phyloP scores from a whole-genome alignment of 192 early-diverging fungal genomes.

The Coemansia nantahalensis region DNA sequence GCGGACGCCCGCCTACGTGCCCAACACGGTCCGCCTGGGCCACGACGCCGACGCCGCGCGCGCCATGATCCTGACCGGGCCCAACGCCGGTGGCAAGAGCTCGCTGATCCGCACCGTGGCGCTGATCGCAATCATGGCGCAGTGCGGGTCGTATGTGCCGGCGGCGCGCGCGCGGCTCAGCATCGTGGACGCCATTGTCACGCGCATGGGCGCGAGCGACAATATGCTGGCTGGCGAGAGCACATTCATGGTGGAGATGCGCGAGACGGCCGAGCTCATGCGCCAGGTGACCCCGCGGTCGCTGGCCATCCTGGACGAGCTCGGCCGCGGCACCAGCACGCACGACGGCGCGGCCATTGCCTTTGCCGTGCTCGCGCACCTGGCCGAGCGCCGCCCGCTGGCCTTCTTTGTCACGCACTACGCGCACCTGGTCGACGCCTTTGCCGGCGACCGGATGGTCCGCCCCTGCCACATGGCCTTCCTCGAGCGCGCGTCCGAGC shows the following conservation, averaged over 20 bases:
- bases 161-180: conserved; percentile 69
- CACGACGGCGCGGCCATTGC: conserved; percentile 98
- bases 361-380: conserved; percentile 80
- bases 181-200: conserved; percentile 90
- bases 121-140: conserved; percentile 91
- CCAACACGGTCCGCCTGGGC: conserved; percentile 81
- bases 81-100: conserved; percentile 98
- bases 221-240: conserved; percentile 89
- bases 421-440: conserved; percentile 69
- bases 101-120: conserved; percentile 92
- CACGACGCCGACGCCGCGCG: conserved; percentile 2
- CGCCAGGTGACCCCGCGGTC: conserved; percentile 81
- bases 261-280: conserved; percentile 90
- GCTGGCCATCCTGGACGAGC: conserved; percentile 94
- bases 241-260: conserved; percentile 96
- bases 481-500: conserved; percentile 61
- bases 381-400: conserved; percentile 73
- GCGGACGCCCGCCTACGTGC: conserved; percentile 71
- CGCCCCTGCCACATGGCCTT: conserved; percentile 43
- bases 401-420: conserved; percentile 97
- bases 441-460: conserved; percentile 22
- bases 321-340: conserved; percentile 95
- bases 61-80: conserved; percentile 90
- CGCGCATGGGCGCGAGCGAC: conserved; percentile 96
- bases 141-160: conserved; percentile 91